Conservation (phyloP, 257 asterid genomes). For the Nicotiana otophora region DNA sequence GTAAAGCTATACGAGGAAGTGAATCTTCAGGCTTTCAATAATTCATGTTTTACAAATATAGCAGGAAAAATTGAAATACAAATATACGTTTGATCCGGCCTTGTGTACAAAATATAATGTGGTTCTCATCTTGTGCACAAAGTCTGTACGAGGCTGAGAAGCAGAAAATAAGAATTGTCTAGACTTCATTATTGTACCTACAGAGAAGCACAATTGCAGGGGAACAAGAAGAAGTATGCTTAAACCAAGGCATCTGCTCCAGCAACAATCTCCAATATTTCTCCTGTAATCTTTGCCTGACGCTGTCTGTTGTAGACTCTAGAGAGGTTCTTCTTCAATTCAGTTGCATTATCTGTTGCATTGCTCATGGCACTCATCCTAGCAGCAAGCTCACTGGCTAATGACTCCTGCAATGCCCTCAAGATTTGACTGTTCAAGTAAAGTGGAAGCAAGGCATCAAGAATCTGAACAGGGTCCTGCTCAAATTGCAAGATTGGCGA, state of each 20-base stretch:
- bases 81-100: conserved; percentile 18
- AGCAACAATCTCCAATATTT: conserved; percentile 89
- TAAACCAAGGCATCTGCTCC: conserved; percentile 62
- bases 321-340: conserved; percentile 57
- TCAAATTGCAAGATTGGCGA: conserved; percentile 84
- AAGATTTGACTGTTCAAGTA: conserved; percentile 82
- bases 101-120: conserved; percentile 26
- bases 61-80: conserved; percentile 16
- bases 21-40: too few species aligned
- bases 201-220: conserved; percentile 19
- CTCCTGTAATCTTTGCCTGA: conserved; percentile 90
- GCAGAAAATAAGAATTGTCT: conserved; percentile 26
- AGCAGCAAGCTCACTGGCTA: conserved; percentile 89
- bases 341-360: conserved; percentile 70
- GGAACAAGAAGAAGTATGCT: conserved; percentile 5
- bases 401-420: conserved; percentile 79
- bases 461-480: conserved; percentile 90
- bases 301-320: conserved; percentile 67
- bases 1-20: too few species aligned
- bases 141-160: conserved; percentile 35
- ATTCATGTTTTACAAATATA: too few species aligned
- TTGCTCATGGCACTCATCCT: conserved; percentile 93
- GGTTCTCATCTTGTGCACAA: conserved; percentile 30
- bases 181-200: conserved; percentile 34
- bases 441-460: conserved; percentile 79